phyloP scores from a whole-genome alignment of 805 yeast species.

The Ogataea sp. region DNA sequence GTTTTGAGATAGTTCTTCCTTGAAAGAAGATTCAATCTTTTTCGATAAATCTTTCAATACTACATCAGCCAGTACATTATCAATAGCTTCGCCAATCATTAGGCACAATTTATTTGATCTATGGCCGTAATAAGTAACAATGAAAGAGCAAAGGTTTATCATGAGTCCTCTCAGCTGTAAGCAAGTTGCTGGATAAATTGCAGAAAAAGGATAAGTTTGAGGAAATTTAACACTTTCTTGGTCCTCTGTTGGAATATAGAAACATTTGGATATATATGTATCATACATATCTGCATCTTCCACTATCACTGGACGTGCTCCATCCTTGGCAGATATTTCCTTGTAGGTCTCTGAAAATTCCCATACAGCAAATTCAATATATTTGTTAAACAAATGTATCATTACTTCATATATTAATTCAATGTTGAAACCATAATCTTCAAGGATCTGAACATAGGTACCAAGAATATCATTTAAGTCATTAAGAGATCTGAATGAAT shows the following conservation, averaged over 20 bases:
- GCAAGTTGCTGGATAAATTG: conserved; percentile 81
- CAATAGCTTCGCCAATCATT: conserved; percentile 54
- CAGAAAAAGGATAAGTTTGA: conserved; percentile 76
- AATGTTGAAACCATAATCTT: conserved; percentile 56
- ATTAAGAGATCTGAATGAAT: conserved; percentile 35
- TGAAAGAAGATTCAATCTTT: conserved; percentile 61
- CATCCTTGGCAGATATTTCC: conserved; percentile 63
- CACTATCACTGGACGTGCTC: conserved; percentile 79
- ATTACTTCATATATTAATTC: conserved; percentile 55
- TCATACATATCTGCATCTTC: conserved; percentile 51
- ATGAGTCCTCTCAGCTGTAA: conserved; percentile 62
- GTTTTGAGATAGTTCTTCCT: conserved; percentile 87
- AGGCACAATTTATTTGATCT: conserved; percentile 54
- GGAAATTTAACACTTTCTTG: conserved; percentile 33
- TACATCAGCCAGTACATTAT: conserved; percentile 56
- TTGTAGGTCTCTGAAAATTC: conserved; percentile 56
- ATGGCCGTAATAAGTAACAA: conserved; percentile 56
- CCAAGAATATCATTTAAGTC: conserved; percentile 61
- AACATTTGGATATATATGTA: conserved; percentile 42
- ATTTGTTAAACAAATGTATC: conserved; percentile 49
- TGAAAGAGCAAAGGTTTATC: conserved; percentile 53
- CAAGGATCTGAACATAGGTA: conserved; percentile 65
- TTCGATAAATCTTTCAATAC: conserved; percentile 57
- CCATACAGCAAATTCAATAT: conserved; percentile 44
- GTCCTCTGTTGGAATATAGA: conserved; percentile 13